Conservation (phyloP, 805 yeast genomes). For the Candida sphagnicola region DNA sequence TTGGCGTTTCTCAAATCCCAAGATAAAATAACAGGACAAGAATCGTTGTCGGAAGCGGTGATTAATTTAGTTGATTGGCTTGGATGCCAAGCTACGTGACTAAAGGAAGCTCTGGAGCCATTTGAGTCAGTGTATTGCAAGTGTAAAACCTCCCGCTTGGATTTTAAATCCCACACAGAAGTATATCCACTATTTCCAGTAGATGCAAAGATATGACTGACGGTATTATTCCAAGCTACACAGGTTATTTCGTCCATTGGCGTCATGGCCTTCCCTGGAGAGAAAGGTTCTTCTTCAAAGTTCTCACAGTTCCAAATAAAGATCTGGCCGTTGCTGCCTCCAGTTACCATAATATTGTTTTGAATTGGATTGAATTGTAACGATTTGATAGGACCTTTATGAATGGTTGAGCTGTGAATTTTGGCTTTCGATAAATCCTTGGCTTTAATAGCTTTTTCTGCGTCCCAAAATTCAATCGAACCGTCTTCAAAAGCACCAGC, state of each 20-base stretch:
- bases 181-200: slow-evolving; percentile 85
- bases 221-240: slow-evolving; percentile 84
- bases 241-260: slow-evolving; percentile 78
- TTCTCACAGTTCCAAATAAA: slow-evolving; percentile 84
- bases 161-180: slow-evolving; percentile 90
- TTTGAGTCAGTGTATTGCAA: slow-evolving; percentile 60
- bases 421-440: slow-evolving; percentile 39
- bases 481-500: slow-evolving; percentile 93
- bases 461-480: slow-evolving; percentile 72
- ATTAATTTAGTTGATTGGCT: slow-evolving; percentile 76
- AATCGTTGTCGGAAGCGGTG: slow-evolving; percentile 83
- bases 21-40: slow-evolving; percentile 71
- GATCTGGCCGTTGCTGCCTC: slow-evolving; percentile 86
- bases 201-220: slow-evolving; percentile 83
- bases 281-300: slow-evolving; percentile 43
- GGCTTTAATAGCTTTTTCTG: slow-evolving; percentile 43
- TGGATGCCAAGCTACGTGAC: slow-evolving; percentile 95
- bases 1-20: slow-evolving; percentile 96
- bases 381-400: slow-evolving; percentile 65
- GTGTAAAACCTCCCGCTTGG: slow-evolving; percentile 84
- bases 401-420: slow-evolving; percentile 52
- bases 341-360: slow-evolving; percentile 71
- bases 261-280: slow-evolving; percentile 77
- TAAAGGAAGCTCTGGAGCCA: slow-evolving; percentile 56
- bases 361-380: slow-evolving; percentile 77